A percentile compares a stretch with the other conserved stretches of the same genome.
phyloP scores from a whole-genome alignment of 225 moss, liverwort and hornwort species.

The Pseudisothecium myosuroides region DNA sequence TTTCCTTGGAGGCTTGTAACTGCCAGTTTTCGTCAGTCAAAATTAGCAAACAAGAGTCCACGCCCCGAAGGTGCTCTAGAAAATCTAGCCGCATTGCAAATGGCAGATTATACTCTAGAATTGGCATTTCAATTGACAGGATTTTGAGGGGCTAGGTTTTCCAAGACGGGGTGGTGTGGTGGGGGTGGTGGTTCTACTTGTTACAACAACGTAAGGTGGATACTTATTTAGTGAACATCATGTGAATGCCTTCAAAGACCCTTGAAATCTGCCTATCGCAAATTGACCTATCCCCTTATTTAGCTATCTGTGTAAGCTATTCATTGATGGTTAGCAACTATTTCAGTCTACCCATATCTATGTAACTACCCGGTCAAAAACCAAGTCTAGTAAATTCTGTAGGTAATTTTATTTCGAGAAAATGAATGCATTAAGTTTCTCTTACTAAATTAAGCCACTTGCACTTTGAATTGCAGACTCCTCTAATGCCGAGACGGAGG shows the following conservation, averaged over 20 bases:
- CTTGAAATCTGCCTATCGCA: neutral
- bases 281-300: neutral
- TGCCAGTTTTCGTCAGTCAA: neutral
- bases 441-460: neutral
- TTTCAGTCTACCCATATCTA: neutral
- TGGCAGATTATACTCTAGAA: neutral
- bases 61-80: neutral
- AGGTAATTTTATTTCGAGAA: neutral
- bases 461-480: constrained; percentile 10
- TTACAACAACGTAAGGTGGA: neutral
- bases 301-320: neutral
- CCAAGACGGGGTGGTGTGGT: too few relatives aligned
- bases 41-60: neutral
- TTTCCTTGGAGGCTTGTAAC: neutral
- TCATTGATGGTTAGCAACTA: neutral
- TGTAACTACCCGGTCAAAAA: neutral
- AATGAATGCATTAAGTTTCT: neutral
- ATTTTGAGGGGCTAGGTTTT: neutral
- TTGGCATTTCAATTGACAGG: neutral
- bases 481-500: constrained; percentile 22
- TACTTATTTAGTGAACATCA: neutral
- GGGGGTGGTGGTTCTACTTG: too few relatives aligned
- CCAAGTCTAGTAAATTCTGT: neutral
- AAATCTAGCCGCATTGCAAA: neutral
- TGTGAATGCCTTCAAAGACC: neutral